Conservation (phyloP, 495 filamentous ascomycete species). For the Penicillium daleae region DNA sequence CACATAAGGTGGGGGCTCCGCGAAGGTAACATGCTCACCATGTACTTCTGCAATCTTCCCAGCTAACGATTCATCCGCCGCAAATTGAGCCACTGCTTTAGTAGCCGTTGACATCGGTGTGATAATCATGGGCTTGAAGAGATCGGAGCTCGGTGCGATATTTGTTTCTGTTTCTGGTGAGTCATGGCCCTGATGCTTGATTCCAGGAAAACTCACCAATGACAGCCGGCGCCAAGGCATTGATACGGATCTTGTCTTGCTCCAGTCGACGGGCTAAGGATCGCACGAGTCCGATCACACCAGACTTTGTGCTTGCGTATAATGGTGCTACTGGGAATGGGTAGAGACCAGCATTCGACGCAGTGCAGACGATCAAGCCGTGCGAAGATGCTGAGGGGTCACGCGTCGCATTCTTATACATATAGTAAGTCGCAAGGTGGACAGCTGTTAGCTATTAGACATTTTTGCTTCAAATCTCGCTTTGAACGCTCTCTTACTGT, state of each 20-base stretch:
- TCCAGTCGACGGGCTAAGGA: slow-evolving; percentile 46
- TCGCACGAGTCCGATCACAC: slow-evolving; percentile 54
- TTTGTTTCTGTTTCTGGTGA: slow-evolving; percentile 45
- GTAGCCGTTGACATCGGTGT: slow-evolving; percentile 57
- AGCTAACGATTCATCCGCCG: slow-evolving; percentile 42
- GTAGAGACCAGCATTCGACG: slow-evolving; percentile 60
- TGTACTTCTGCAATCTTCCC: slow-evolving; percentile 58
- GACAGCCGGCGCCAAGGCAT: slow-evolving; percentile 56
- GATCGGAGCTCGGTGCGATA: slow-evolving; percentile 44
- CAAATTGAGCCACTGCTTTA: slow-evolving; percentile 48
- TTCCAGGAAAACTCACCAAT: slow-evolving; percentile 38
- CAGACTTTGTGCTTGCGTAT: slow-evolving; percentile 57
- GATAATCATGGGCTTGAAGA: slow-evolving; percentile 55
- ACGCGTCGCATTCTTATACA: slow-evolving; percentile 44
- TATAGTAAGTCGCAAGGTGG: slow-evolving; percentile 56
- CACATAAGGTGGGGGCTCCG: slow-evolving; percentile 51
- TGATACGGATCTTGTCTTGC: slow-evolving; percentile 52
- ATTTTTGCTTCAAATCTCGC: background rate
- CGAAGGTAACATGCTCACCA: slow-evolving; percentile 54
- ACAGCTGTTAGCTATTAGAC: slow-evolving; percentile 38
- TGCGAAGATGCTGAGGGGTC: slow-evolving; percentile 26
- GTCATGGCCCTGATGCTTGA: background rate
- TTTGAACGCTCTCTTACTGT: slow-evolving; percentile 43
- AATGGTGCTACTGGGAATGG: slow-evolving; percentile 59
- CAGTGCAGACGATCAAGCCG: slow-evolving; percentile 58